These are phyloP conservation scores for Scheffersomyces amazonensis DNA, from an alignment of 805 yeast species.

Conservation along the genomic window DNA sequence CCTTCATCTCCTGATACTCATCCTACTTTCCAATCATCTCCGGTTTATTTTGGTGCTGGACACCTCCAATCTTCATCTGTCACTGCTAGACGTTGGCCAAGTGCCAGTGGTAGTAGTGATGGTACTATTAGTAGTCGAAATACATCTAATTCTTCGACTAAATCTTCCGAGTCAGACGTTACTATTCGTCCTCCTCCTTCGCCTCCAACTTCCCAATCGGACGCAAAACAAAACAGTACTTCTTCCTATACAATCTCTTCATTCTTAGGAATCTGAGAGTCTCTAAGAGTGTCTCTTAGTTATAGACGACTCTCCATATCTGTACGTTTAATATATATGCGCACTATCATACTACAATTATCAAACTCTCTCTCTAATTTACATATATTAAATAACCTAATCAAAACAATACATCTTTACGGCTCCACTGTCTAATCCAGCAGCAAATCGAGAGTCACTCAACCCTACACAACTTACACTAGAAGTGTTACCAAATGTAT, in stretches of 20 bases:
- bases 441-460: conserved; percentile 85
- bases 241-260: conserved; percentile 15
- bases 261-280: conserved; percentile 13
- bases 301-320: too few species aligned
- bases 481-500: conserved; percentile 77
- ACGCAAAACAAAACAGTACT: too few species aligned
- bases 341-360: too few species aligned
- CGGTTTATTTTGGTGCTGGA: neutral
- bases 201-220: neutral
- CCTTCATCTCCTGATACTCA: conserved; percentile 6
- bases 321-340: too few species aligned
- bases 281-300: too few species aligned
- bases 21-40: neutral
- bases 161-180: neutral
- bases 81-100: neutral
- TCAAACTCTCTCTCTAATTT: too few species aligned
- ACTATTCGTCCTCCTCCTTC: too few species aligned
- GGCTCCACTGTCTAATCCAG: conserved; percentile 85
- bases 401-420: conserved; percentile 86
- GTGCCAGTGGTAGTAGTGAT: neutral
- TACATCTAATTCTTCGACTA: neutral
- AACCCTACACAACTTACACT: conserved; percentile 69
- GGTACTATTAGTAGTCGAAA: neutral
- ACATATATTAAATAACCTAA: too few species aligned
- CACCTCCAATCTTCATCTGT: neutral